Conservation (phyloP, 768 basidiomycete species). For the Tylopilus subfusipes region DNA sequence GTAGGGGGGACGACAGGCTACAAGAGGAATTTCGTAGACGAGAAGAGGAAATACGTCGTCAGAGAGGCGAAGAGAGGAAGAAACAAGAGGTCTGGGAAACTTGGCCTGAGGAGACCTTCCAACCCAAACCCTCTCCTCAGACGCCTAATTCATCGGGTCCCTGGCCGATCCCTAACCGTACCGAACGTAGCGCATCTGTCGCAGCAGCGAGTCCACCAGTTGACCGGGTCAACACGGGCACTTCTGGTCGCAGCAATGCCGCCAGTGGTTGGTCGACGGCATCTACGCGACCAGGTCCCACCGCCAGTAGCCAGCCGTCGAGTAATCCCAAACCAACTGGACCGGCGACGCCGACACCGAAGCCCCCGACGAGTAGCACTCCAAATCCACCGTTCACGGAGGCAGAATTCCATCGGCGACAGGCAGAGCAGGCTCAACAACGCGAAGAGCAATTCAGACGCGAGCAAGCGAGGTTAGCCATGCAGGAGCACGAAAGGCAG, state of each 20-base stretch:
- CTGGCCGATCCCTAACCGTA: constrained; percentile 32
- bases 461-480: constrained; percentile 62
- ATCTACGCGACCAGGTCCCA: constrained; percentile 29
- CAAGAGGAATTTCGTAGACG: constrained; percentile 30
- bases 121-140: constrained; percentile 27
- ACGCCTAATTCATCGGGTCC: constrained; percentile 26
- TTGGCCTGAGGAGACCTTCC: constrained; percentile 26
- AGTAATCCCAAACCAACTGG: constrained; percentile 26
- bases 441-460: constrained; percentile 68
- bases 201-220: constrained; percentile 28
- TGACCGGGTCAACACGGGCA: constrained; percentile 31
- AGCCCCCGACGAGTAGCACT: constrained; percentile 14
- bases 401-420: constrained; percentile 59
- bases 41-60: constrained; percentile 31
- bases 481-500: constrained; percentile 44
- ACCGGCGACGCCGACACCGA: constrained; percentile 20
- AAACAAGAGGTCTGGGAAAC: constrained; percentile 27
- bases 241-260: constrained; percentile 29
- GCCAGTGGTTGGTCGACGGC: constrained; percentile 27
- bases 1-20: constrained; percentile 25
- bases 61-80: constrained; percentile 31
- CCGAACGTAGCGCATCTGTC: constrained; percentile 32
- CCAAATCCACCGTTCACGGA: constrained; percentile 35
- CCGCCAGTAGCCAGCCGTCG: constrained; percentile 22
- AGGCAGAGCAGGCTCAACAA: constrained; percentile 57